Evolutionary conservation across 257 asterid species (phyloP).

Genomic region (Solanum neorickii): DNA sequence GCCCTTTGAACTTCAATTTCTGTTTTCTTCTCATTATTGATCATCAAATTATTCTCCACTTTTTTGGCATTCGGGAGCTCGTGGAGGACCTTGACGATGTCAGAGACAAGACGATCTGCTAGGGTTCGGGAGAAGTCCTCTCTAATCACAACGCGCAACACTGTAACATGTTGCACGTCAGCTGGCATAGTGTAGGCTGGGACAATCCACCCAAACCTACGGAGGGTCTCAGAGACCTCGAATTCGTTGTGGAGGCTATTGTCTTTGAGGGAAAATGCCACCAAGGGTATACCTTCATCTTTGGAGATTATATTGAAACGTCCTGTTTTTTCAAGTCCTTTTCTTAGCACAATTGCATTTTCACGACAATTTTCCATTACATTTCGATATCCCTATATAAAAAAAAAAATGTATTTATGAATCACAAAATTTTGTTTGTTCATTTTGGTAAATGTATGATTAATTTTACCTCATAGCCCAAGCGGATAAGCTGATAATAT

Average conservation of each 20-base stretch:
- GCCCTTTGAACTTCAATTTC: constrained; percentile 11
- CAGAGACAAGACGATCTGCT: constrained; percentile 15
- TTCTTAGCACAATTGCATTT: constrained; percentile 11
- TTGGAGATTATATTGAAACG: constrained; percentile 21
- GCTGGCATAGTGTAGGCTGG: constrained; percentile 28
- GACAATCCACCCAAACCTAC: constrained; percentile 25
- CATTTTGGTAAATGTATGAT: too few relatives aligned
- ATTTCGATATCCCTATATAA: constrained; percentile 7
- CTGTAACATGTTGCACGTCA: constrained; percentile 17
- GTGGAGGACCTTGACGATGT: constrained; percentile 10
- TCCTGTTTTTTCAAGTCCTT: constrained; percentile 20
- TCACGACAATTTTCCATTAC: constrained; percentile 24
- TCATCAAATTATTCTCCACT: background rate
- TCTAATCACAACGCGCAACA: constrained; percentile 16
- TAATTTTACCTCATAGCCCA: constrained; percentile 18
- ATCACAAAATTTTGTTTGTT: too few relatives aligned
- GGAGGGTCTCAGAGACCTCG: constrained; percentile 11
- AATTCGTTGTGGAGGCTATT: constrained; percentile 13
- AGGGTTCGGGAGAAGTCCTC: constrained; percentile 22
- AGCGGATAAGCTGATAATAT: constrained; percentile 24
- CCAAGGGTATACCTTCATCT: constrained; percentile 21
- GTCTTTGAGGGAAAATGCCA: constrained; percentile 28
- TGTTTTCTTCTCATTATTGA: constrained; percentile 10
- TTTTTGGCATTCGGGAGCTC: constrained; percentile 11
- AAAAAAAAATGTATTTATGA: too few relatives aligned